These are phyloP conservation scores for Crucibulum laeve DNA, from an alignment of 768 basidiomycete species.

Conservation along the genomic window DNA sequence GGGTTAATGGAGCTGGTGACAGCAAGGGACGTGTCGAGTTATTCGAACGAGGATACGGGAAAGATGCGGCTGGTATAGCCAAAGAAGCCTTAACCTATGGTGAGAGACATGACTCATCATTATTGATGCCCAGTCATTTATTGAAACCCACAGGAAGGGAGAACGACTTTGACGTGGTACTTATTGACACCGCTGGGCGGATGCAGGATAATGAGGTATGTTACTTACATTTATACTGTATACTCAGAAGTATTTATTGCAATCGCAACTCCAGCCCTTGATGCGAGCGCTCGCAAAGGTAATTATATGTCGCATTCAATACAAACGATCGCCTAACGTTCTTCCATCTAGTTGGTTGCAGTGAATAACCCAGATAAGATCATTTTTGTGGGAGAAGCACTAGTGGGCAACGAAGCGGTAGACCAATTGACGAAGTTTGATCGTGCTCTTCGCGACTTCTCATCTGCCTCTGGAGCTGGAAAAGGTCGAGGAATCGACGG, in stretches of 20 bases:
- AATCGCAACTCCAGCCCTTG: conserved; percentile 55
- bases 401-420: conserved; percentile 98
- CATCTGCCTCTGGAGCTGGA: conserved; percentile 60
- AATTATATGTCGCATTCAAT: not conserved
- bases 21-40: conserved; percentile 84
- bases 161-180: conserved; percentile 90
- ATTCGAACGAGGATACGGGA: conserved; percentile 95
- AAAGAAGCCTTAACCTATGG: conserved; percentile 92
- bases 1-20: conserved; percentile 59
- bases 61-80: conserved; percentile 98
- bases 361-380: conserved; percentile 97
- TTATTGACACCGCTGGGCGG: conserved; percentile 96
- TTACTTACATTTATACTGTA: not conserved
- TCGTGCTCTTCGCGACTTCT: conserved; percentile 89
- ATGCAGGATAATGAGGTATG: conserved; percentile 99
- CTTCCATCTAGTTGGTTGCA: conserved; percentile 64
- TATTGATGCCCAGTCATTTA: conserved; percentile 3
- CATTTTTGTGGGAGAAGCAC: conserved; percentile 95
- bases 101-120: conserved; percentile 19
- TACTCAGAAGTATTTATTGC: not conserved
- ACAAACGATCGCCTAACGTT: conserved; percentile 4
- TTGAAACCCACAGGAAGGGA: conserved; percentile 58
- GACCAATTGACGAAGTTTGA: conserved; percentile 98
- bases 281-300: conserved; percentile 99
- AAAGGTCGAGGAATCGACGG: conserved; percentile 94